A percentile compares a stretch with the other conserved stretches of the same genome.
phyloP scores from a whole-genome alignment of 2,329 filamentous ascomycete genomes.

The Teratosphaeria epicoccoides region DNA sequence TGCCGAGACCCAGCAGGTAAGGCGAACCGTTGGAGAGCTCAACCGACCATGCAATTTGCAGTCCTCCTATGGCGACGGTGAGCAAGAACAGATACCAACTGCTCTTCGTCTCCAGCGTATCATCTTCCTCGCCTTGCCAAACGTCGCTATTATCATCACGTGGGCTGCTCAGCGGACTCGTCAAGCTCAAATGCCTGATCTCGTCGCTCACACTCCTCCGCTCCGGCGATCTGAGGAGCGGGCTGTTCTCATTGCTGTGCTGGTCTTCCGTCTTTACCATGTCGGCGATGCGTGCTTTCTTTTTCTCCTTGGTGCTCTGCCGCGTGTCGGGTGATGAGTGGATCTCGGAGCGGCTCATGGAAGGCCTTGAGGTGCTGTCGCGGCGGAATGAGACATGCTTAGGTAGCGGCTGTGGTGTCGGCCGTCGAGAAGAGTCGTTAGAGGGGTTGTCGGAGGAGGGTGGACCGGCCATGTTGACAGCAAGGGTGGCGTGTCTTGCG shows the following conservation, averaged over 20 bases:
- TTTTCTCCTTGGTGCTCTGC: conserved; percentile 2
- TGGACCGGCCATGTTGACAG: conserved; percentile 2
- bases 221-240: conserved; percentile 13
- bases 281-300: not conserved
- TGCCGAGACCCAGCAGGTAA: conserved; percentile 42
- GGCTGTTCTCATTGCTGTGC: conserved; percentile 21
- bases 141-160: not conserved
- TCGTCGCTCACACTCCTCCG: conserved; percentile 13
- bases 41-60: conserved; percentile 93
- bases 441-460: conserved; percentile 4
- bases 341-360: conserved; percentile 2
- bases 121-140: conserved; percentile 6
- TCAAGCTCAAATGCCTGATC: conserved; percentile 6
- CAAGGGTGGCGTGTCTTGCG: not conserved
- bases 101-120: conserved; percentile 49
- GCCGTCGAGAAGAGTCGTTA: conserved; percentile 7
- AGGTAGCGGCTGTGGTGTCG: conserved; percentile 5
- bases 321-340: not conserved
- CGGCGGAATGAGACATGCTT: conserved; percentile 12
- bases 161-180: not conserved
- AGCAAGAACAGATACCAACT: conserved; percentile 76
- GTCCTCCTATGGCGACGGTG: conserved; percentile 72
- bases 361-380: conserved; percentile 6
- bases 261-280: conserved; percentile 10
- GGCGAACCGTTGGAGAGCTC: conserved; percentile 84